Evolutionary conservation across 1,284 basidiomycete species (phyloP).

Genomic region (Cutaneotrichosporon spelunceum): DNA sequence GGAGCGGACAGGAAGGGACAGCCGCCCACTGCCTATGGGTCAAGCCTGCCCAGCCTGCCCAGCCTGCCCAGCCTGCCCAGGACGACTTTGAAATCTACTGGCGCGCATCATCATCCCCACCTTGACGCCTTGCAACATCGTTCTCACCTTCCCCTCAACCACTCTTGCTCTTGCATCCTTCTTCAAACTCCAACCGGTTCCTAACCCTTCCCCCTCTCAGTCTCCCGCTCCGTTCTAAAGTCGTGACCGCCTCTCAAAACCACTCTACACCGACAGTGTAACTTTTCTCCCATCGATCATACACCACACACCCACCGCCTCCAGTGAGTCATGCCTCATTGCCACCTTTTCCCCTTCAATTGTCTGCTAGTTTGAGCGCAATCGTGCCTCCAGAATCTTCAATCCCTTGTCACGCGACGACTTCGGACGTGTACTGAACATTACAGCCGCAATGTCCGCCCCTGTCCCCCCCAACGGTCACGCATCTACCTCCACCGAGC

Average conservation of each 20-base stretch:
- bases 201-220: background rate
- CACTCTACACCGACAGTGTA: background rate
- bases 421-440: background rate
- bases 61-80: too few species aligned
- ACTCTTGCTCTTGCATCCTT: background rate
- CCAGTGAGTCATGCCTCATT: background rate
- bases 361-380: background rate
- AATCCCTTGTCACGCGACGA: background rate
- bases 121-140: background rate
- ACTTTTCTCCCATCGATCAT: background rate
- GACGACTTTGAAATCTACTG: too few species aligned
- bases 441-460: conserved; percentile 29
- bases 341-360: background rate
- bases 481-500: conserved; percentile 26
- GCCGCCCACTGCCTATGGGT: too few species aligned
- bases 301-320: background rate
- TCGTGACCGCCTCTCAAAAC: background rate
- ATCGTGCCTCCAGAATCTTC: background rate
- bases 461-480: conserved; percentile 33
- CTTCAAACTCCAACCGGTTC: background rate
- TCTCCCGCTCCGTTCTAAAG: background rate
- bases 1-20: too few species aligned
- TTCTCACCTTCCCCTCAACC: background rate
- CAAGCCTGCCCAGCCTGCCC: too few species aligned
- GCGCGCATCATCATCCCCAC: background rate